Base-by-base conservation (phyloP, 345 rosid genomes). In the Arabidopsis suecica region DNA sequence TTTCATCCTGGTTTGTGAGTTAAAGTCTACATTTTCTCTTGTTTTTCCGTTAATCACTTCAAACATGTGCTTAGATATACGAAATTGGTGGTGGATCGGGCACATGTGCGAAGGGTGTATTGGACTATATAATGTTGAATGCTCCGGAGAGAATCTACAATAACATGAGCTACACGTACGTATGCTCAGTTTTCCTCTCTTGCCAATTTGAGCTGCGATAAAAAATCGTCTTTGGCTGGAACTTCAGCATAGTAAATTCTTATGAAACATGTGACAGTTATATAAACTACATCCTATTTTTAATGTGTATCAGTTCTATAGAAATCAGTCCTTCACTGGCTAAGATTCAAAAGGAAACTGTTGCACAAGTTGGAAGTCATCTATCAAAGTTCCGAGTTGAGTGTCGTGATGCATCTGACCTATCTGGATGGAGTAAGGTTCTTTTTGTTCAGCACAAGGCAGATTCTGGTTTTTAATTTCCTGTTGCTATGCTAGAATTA, bases 61-160 rank as follows among this genome's bases (percentile, higher is more conserved):
- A 23, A 48, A 65, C 72, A 18, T 77, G 53, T 81, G 54, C 73
- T 81, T 89, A 95, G 99, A 88, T 92, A 74, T 95, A 86, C 86
- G 97, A 95, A 86, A 95, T 89, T 77, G 97, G 96, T 58, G 98
- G 98, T 86, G 99, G 99, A 78, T 95, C 98, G 64, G 99, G 99
- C 82, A 90, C 93, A 51, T 89, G 94, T 83, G 97, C 97, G 0
- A 93, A 85, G 85, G 96, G 97, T 80, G 83, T 93, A 78, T 79
- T 93, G 90, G 98, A 95, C 84, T 95, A 92, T 87, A 90, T 95
- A 62, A 90, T 83, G 98, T 83, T 89, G 84, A 90, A 90, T 78
- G 98, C 96, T n/a, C 96, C 98, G 50, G 83, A 83, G 61, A 87
- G 94, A 86, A 86, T 93, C 74, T 93, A 95, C 83, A 91, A 85